Evolutionary conservation across 768 basidiomycete genomes (phyloP), one percentile per base, ranked within the genome.

Genomic region (Trametes maxima): DNA sequence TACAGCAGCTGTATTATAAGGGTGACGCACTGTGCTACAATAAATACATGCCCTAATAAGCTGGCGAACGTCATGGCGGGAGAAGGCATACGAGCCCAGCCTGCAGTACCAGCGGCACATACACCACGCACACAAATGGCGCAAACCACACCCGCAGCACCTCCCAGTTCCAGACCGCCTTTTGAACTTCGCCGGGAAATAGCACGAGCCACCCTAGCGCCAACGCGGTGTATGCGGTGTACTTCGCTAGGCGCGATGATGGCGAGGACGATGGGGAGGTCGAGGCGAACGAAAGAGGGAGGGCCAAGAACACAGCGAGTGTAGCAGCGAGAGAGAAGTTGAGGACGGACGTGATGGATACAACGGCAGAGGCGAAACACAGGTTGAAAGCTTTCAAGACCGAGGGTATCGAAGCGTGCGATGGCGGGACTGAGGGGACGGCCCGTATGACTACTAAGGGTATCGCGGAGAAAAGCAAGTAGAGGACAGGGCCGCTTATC

Each of bases 281-380:
- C 13, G 79, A 74, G 10, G 81, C 57, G 22, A 83, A 74, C 16
- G 76, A 60, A n/a, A 94, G 79, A 0, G 92, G 89, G 11, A 88
- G 43, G 8, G 87, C 85, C 17, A 94, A 79, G 10, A 84, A 67
- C 25, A 89, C 70, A 0, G 90, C 84, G 17, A 96, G 79, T 21
- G 80, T 70, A 21, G 88, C 85, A 0, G 95, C 92, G 19, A 98
- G 86, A 8, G 92, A 94, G 75, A 96, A 96, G 73, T 98, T 97
- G 72, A 97, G 85, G 60, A 97, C 87, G 16, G 93, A 89, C 28
- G 86, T 87, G 45, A 46, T 46, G 19, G 45, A 79, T 8, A 84
- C 67, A 25, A 89, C 70, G 0, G 90, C 84, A 3, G 96, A 96
- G 22, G 92, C 84, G 47, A 91, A 74, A 72, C 95, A 92, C 25